phyloP scores from a whole-genome alignment of 345 rosid species.

The Arabidopsis suecica region DNA sequence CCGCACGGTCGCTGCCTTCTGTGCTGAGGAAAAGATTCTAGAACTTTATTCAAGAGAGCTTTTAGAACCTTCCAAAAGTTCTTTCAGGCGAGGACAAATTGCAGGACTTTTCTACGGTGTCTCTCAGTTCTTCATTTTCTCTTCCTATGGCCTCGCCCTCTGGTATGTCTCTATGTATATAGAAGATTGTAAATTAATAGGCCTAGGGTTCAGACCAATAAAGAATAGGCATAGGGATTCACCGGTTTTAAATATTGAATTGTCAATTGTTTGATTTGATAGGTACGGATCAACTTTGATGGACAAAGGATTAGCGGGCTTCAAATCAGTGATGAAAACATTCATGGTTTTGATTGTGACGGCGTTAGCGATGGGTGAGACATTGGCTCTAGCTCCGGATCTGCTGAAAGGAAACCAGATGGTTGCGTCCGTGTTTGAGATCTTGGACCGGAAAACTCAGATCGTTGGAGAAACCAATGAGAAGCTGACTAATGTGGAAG shows the following conservation, averaged over 20 bases:
- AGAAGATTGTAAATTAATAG: background rate
- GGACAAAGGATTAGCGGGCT: conserved; percentile 79
- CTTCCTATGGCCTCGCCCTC: conserved; percentile 92
- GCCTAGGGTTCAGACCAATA: background rate
- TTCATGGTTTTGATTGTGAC: conserved; percentile 96
- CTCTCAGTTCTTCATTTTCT: conserved; percentile 97
- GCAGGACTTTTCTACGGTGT: conserved; percentile 91
- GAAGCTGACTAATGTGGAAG: conserved; percentile 66
- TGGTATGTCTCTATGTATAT: conserved; percentile 58
- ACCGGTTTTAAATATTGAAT: background rate
- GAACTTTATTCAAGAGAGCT: conserved; percentile 81
- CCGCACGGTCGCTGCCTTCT: conserved; percentile 92
- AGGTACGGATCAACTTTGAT: conserved; percentile 96
- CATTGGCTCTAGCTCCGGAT: conserved; percentile 88
- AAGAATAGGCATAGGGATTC: too few relatives aligned
- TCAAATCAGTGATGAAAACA: conserved; percentile 88
- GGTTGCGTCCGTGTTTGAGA: conserved; percentile 87
- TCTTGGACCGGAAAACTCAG: conserved; percentile 75
- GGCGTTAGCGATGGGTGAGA: conserved; percentile 97
- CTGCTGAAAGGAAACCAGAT: conserved; percentile 94
- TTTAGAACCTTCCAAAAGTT: conserved; percentile 73
- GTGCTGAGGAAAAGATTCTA: conserved; percentile 84
- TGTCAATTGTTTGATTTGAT: conserved; percentile 20
- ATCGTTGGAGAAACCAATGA: conserved; percentile 69
- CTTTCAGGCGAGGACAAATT: conserved; percentile 86